Percentiles rank a stretch among this genome's conserved stretches.
These are phyloP conservation scores for Tricholoma terreum DNA, from an alignment of 768 basidiomycete genomes.

Conservation along the genomic window DNA sequence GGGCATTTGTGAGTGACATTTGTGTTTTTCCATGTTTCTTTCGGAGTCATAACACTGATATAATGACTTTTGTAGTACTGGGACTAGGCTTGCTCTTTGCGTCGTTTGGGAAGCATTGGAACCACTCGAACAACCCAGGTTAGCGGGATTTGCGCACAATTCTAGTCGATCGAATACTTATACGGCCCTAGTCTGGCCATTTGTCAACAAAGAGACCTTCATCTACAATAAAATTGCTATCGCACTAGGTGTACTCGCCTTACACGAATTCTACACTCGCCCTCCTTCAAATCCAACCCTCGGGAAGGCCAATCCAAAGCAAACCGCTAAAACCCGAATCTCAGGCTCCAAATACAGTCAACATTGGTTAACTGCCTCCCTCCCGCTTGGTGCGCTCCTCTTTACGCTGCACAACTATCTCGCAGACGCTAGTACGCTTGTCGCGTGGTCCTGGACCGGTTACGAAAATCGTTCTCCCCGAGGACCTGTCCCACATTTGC, in stretches of 20 bases:
- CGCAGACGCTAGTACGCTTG: constrained; percentile 71
- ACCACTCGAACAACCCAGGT: constrained; percentile 82
- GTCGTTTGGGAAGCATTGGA: constrained; percentile 70
- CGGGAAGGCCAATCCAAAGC: background rate
- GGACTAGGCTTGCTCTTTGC: constrained; percentile 65
- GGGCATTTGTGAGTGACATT: constrained; percentile 39
- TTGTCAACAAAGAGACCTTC: constrained; percentile 60
- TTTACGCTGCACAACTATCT: constrained; percentile 73
- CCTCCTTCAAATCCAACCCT: constrained; percentile 16
- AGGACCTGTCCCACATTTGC: constrained; percentile 72
- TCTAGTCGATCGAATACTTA: background rate
- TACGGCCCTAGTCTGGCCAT: constrained; percentile 65
- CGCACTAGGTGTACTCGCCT: constrained; percentile 51
- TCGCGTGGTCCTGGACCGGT: constrained; percentile 92
- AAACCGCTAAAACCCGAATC: background rate
- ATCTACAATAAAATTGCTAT: constrained; percentile 72
- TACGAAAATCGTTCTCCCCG: constrained; percentile 56
- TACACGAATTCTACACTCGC: constrained; percentile 53
- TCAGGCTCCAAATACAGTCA: background rate
- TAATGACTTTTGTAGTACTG: constrained; percentile 42
- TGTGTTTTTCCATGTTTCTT: background rate
- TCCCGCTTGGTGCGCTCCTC: constrained; percentile 65
- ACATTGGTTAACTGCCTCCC: constrained; percentile 30
- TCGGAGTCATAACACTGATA: background rate
- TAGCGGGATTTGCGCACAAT: constrained; percentile 4